A percentile compares a stretch with the other conserved stretches of the same genome.
Evolutionary conservation across 306 rosid species (phyloP).

Genomic region (Prunus davidiana): DNA sequence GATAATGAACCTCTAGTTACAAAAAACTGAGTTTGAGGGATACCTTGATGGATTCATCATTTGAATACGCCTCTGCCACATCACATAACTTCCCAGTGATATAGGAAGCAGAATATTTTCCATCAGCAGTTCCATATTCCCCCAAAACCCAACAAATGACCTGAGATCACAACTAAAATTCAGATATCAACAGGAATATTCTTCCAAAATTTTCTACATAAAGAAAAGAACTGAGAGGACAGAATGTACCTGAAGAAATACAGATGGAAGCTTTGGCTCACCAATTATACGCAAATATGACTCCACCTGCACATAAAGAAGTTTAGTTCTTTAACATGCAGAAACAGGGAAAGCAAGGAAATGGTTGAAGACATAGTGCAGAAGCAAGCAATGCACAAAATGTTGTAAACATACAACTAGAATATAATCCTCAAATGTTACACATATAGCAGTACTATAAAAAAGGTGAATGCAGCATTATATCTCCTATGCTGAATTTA

Average conservation of each 20-base stretch:
- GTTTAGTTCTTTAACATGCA: background rate
- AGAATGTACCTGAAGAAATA: conserved; percentile 77
- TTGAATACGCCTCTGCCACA: conserved; percentile 89
- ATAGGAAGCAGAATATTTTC: conserved; percentile 74
- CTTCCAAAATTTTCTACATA: background rate
- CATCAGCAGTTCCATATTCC: conserved; percentile 92
- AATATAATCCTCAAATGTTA: background rate
- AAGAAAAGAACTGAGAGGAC: conserved; percentile 10
- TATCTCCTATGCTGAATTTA: background rate
- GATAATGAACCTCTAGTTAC: background rate
- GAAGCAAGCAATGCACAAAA: background rate
- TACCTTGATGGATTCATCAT: conserved; percentile 91
- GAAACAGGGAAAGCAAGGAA: background rate
- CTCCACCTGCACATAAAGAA: conserved; percentile 60
- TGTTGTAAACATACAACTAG: background rate
- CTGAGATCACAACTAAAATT: conserved; percentile 51
- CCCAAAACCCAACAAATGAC: conserved; percentile 99
- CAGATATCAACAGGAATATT: conserved; percentile 19
- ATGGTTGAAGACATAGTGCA: background rate
- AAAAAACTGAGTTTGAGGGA: background rate
- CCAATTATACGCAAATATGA: conserved; percentile 79
- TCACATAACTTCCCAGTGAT: conserved; percentile 89
- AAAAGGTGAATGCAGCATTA: background rate
- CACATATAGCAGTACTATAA: background rate
- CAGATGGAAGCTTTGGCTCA: conserved; percentile 92